Base-by-base conservation (phyloP, 257 asterid species). In the Leptodermis oblonga region DNA sequence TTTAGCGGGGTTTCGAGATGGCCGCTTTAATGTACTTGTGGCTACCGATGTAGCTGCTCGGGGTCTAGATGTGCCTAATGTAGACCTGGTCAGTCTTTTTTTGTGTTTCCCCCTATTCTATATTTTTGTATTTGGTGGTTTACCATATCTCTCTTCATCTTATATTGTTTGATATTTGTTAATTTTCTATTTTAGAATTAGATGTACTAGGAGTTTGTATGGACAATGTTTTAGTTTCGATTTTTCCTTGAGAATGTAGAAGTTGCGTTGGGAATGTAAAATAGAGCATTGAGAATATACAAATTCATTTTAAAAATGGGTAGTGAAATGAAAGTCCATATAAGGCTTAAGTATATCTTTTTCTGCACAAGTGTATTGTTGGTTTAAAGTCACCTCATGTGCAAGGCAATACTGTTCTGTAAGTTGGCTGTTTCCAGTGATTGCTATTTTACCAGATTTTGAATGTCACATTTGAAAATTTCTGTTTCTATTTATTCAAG, bases 11-110 rank as follows among this genome's bases (percentile, higher is more conserved):
- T 93, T 93, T 64, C 86, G 97, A 53, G 89, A 87, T 25, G 97
- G 97, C 9, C 83, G 82, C 31, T 67, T 88, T 83, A 86, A 80
- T 75, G 70, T 86, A 45, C 86, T 93, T 54, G 95, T 93, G 63
- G 97, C 99, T 63, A 93, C 99, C 62, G 99, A 93, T 76, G 96
- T 93, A 43, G 99, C 97, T 72, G 97, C 99, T 14, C 99, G 99
- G 37, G 99, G 99, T 33, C 97, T 93, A 67, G 99, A 93, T 68
- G 99, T 93, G 28, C 99, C 99, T 73, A 93, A 93, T 78, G 99
- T 93, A 72, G 99, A 93, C 79, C 86, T 91, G 89, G 97, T 91
- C 56, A 55, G 81, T 82, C 55, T 65, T 72, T 73, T 39, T 48
- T 28, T 22, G 20, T 48, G n/a, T 6, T 18, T 18, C 15, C 2